Evolutionary conservation across 208 protist genomes (phyloP), one percentile per base, ranked within the genome.

Genomic region (Trichomonas vaginalis): DNA sequence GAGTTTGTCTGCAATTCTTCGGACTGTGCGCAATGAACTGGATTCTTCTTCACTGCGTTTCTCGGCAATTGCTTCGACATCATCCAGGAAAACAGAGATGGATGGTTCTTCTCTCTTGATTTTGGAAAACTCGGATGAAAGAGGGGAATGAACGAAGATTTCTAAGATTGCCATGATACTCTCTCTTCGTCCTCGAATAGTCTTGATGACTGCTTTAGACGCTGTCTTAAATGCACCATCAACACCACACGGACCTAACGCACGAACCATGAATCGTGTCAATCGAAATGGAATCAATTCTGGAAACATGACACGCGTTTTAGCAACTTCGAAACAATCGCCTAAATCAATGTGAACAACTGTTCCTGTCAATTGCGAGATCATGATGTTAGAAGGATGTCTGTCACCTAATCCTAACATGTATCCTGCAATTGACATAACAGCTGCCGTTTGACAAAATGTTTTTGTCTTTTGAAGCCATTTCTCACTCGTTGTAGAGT

Each of bases 261-360:
- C 92, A 82, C 61, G 79, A 17, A 80, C 46, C 35, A 95, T 61
- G 47, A 95, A 79, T 95, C 92, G 23, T 32, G 92, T 95, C 14
- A 95, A 47, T 82, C 92, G 23, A 42, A 95, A 95, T 82, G 92
- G 92, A 46, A 95, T 79, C 10, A 95, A 95, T 79, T 95, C 92
- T 21, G 92, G 92, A 9, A 48, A 92, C 17, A 35, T 35, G 12
- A 35, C 46, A 47, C 51, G 39, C 0, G n/a, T 46, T 47, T 45
- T 79, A 14, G 27, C 32, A 46, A 48, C 39, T 45, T 79, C 92
- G 12, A 95, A 95, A 79, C 47, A 95, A 95, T 95, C 49, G n/a
- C 49, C 46, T 6, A 95, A 80, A 95, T 95, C 92, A 35, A 95
- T 95, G 46, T 95, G 92, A 35, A 95, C 42, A 48, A 95, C 23